Evolutionary conservation across 1,284 basidiomycete species (phyloP), one percentile per base, ranked within the genome.

Genomic region (Puccinia hordei): DNA sequence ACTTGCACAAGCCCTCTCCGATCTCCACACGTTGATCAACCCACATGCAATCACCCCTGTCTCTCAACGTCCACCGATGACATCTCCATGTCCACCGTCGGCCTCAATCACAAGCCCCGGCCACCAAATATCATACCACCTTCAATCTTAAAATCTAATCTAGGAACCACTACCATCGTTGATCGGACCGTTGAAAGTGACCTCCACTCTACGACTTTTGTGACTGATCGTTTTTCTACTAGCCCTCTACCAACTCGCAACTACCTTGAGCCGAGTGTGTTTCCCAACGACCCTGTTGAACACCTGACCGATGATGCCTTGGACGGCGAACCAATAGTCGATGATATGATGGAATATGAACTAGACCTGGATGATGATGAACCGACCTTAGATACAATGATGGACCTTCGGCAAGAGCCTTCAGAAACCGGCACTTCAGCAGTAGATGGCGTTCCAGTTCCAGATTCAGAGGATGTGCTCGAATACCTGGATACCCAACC

Each of bases 291-390:
- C 12, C 49, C 49, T 51, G 35, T 55, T 24, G 71, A 73, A 73
- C 35, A 53, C 51, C 59, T 80, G 9, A 35, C 71, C 33, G 78
- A 80, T 46, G 57, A 66, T 9, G 78, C 71, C n/a, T 61, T 80
- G 22, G 78, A 80, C 33, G 78, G 78, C 24, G 78, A 80, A 72
- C 78, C 78, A 13, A 80, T 80, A 35, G 33, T 49, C 35, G 77
- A 79, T 49, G 77, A 79, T 44, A 44, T 72, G 57, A 79, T 72
- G 77, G 77, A 79, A 44, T 79, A 72, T 63, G 77, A 79, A 49
- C 22, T 72, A 3, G 66, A 72, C 49, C 8, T 79, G 24, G 41
- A 46, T n/a, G 68, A 71, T 61, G 66, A 59, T 44, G 77, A 51
- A 24, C 53, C 77, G 9, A 30, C 66, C 30, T n/a, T n/a, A n/a